Base-by-base conservation (phyloP, 2,329 filamentous ascomycete genomes). In the Fusarium anguioides region DNA sequence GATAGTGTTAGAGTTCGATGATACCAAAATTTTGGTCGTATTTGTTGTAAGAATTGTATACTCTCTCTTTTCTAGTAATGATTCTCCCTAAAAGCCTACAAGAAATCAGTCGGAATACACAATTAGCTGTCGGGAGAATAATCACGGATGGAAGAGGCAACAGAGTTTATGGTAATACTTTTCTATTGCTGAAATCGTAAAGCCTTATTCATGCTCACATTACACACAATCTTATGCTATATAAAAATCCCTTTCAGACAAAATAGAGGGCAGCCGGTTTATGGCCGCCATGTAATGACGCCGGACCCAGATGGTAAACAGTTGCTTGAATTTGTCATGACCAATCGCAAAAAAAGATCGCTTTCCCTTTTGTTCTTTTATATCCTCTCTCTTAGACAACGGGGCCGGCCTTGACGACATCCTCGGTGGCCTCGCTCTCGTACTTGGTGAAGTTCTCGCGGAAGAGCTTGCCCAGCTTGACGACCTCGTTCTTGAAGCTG, bases 361-460 rank as follows among this genome's bases (percentile, higher is more conserved):
- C 57, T 66, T 64, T 69, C 61, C 51, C 21, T 68, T 66, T 62
- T 53, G 21, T 60, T 61, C 47, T 21, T 37, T 53, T 45, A 59
- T 15, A 36, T 27, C 33, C n/a, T 26, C 37, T 35, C 48, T 21
- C 53, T 74, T 77, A 80, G 39, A 79, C 76, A 15, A 58, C 40
- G 33, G 88, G 88, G 9, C 87, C 88, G 48, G 89, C 89, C 75
- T 86, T 89, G 80, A 92, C 88, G 46, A 94, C 92, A 35, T 95
- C 92, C 72, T 87, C 84, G 29, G 92, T 94, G 24, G 94, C 93
- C 80, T 97, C 89, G 72, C 89, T 89, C 75, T 90, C 86, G 84
- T 97, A 97, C 86, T 97, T 97, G 85, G 93, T 89, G 84, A 99
- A 99, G 88, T 99, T 99, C 83, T 97, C 93, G 76, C 90, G 88